Percentiles rank a stretch among this genome's conserved stretches.
Conservation (phyloP, 495 filamentous ascomycete genomes). For the Lasiosphaeria ovina region DNA sequence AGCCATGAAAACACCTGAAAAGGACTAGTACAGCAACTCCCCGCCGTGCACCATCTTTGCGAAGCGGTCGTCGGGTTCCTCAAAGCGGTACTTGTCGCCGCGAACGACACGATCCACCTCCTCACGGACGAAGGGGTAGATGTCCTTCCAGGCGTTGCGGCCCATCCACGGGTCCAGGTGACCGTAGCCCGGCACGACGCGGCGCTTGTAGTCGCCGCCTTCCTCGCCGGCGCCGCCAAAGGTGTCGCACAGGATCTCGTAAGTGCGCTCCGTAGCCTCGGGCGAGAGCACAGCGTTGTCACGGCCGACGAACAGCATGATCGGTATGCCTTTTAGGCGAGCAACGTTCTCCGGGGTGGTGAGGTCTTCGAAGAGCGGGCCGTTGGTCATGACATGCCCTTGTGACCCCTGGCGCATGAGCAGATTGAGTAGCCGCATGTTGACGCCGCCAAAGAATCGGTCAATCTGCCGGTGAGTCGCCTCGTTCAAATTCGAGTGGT, state of each 20-base stretch:
- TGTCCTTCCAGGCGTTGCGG: conserved; percentile 57
- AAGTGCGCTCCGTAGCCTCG: conserved; percentile 56
- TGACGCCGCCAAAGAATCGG: conserved; percentile 61
- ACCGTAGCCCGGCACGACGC: conserved; percentile 61
- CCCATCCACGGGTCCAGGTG: conserved; percentile 70
- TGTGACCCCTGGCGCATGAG: conserved; percentile 56
- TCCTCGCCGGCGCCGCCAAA: conserved; percentile 42
- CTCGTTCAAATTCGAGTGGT: conserved; percentile 61
- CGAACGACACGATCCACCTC: conserved; percentile 53
- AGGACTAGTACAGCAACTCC: conserved; percentile 35
- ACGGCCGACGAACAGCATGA: conserved; percentile 57
- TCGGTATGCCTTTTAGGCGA: conserved; percentile 53
- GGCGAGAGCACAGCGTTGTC: conserved; percentile 61
- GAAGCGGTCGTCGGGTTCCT: conserved; percentile 42
- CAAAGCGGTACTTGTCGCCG: conserved; percentile 37
- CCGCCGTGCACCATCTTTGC: conserved; percentile 41
- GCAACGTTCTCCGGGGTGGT: conserved; percentile 48
- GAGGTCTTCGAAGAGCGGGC: conserved; percentile 43
- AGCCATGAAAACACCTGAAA: not conserved
- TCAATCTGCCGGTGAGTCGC: conserved; percentile 61
- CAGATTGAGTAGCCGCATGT: conserved; percentile 56
- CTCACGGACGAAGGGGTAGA: conserved; percentile 58
- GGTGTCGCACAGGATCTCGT: conserved; percentile 51
- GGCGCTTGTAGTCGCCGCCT: conserved; percentile 48
- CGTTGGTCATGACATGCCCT: conserved; percentile 54